These are phyloP conservation scores for Termitomyces sp. DNA, from an alignment of 768 basidiomycete species.

Conservation along the genomic window DNA sequence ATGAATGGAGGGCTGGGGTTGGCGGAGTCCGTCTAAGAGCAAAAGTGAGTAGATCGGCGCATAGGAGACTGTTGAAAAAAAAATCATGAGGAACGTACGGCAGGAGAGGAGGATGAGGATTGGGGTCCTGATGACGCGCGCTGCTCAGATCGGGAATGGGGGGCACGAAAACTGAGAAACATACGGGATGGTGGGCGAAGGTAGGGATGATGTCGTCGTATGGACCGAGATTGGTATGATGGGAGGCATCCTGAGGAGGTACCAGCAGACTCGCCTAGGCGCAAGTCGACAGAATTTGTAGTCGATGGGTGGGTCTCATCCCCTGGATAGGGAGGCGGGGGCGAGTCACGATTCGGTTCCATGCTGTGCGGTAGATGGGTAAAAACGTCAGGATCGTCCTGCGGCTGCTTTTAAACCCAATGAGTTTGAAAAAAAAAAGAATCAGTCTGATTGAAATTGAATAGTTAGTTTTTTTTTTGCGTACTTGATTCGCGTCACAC, in stretches of 20 bases:
- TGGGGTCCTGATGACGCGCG: too few species aligned
- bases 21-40: neutral
- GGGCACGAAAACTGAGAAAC: neutral
- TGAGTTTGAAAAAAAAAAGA: neutral
- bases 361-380: neutral
- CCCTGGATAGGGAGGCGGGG: neutral
- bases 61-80: neutral
- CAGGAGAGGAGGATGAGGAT: too few species aligned
- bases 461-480: neutral
- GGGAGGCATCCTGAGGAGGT: neutral
- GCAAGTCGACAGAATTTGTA: neutral
- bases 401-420: neutral
- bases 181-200: neutral
- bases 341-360: neutral
- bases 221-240: neutral
- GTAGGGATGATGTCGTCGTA: neutral
- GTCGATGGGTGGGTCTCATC: neutral
- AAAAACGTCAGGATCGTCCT: neutral
- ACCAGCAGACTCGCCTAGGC: neutral
- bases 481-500: neutral
- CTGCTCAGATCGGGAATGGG: neutral
- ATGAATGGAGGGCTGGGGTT: too few species aligned
- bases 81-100: neutral
- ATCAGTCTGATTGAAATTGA: neutral
- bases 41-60: neutral